Percentiles rank a stretch among this genome's conserved stretches.
Evolutionary conservation across 1,284 basidiomycete genomes (phyloP).

Genomic region (Coniophora puteana): DNA sequence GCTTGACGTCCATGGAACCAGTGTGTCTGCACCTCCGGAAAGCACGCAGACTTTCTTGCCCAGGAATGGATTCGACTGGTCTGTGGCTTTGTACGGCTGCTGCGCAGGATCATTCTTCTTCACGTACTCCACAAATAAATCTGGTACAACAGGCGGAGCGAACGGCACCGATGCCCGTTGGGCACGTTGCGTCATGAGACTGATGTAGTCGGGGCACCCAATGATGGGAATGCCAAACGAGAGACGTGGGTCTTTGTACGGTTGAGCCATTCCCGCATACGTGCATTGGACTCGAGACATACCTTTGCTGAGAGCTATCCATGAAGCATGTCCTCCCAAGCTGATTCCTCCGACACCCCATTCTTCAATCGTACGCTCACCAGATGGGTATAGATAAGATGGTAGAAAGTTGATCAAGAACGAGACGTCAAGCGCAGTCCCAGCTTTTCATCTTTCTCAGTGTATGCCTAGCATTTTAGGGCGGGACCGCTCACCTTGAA

Average conservation of each 20-base stretch:
- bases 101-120: conserved; percentile 39
- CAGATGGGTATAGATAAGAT: conserved; percentile 71
- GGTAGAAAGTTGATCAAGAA: conserved; percentile 82
- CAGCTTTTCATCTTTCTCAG: conserved; percentile 39
- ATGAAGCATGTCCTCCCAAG: conserved; percentile 76
- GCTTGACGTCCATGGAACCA: conserved; percentile 63
- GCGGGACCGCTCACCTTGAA: conserved; percentile 45
- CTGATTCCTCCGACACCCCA: conserved; percentile 74
- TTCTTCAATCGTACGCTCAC: conserved; percentile 58
- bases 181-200: conserved; percentile 61
- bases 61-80: conserved; percentile 51
- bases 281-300: conserved; percentile 14
- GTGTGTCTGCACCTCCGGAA: conserved; percentile 53
- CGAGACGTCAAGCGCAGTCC: conserved; percentile 74
- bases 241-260: conserved; percentile 60
- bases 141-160: conserved; percentile 57
- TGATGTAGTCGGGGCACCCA: conserved; percentile 75
- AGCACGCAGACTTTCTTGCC: conserved; percentile 70
- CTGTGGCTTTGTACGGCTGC: conserved; percentile 33
- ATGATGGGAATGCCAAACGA: conserved; percentile 72
- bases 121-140: conserved; percentile 46
- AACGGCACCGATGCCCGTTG: conserved; percentile 37
- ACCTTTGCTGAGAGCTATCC: conserved; percentile 69
- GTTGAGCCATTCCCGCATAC: background rate
- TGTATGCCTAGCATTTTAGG: background rate